These are phyloP conservation scores for Diaporthe amygdali DNA, from an alignment of 2,329 filamentous ascomycete species.

Conservation along the genomic window DNA sequence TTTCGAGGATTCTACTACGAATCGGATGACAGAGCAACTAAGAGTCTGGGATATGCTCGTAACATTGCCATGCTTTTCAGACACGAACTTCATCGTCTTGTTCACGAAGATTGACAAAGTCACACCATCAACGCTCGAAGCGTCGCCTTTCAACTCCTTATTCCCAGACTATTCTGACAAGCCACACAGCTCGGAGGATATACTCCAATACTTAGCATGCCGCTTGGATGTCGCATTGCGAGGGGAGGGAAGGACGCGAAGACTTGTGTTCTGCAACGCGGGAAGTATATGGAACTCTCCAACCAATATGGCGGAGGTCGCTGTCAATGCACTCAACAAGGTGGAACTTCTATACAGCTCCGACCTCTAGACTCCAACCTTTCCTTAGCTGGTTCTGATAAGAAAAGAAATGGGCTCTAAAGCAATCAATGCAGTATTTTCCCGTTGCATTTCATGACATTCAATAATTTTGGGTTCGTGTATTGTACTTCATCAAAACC, in stretches of 20 bases:
- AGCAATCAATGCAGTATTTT: no score
- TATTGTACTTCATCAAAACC: no score
- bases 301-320: background rate
- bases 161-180: background rate
- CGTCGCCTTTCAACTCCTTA: background rate
- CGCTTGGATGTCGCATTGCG: background rate
- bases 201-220: background rate
- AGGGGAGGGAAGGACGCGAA: background rate
- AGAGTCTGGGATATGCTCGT: background rate
- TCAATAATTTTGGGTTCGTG: no score
- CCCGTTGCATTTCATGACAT: no score
- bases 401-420: no score
- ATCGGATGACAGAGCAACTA: background rate
- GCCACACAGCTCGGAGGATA: background rate
- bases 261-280: background rate
- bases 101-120: background rate
- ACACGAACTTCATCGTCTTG: background rate
- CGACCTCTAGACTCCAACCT: no score
- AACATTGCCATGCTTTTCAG: background rate
- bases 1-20: background rate
- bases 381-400: background rate
- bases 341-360: no score
- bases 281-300: background rate
- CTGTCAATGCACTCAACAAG: background rate
- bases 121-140: background rate